Percentiles rank a stretch among this genome's conserved stretches.
These are phyloP conservation scores for Dendrothele bispora DNA, from an alignment of 768 basidiomycete species.

Conservation along the genomic window DNA sequence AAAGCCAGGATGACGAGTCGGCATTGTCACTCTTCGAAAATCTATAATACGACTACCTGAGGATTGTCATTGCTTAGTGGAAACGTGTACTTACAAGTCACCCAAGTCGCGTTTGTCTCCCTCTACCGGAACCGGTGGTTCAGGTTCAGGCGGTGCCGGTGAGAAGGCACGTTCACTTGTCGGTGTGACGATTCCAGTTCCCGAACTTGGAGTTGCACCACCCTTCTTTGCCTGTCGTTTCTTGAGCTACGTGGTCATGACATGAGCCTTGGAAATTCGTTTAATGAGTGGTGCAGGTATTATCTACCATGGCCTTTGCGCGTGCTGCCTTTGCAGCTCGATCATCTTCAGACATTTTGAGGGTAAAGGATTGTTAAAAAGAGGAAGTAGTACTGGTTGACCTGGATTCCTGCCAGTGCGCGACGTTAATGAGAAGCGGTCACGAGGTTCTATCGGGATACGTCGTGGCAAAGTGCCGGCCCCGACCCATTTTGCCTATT, in stretches of 20 bases:
- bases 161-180: conserved; percentile 52
- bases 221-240: conserved; percentile 77
- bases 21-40: conserved; percentile 46
- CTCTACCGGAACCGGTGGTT: conserved; percentile 26
- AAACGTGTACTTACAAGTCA: conserved; percentile 60
- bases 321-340: conserved; percentile 81
- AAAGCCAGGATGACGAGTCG: conserved; percentile 60
- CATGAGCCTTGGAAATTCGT: neutral
- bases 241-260: conserved; percentile 56
- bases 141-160: conserved; percentile 45
- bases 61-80: neutral
- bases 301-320: conserved; percentile 76
- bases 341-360: conserved; percentile 67
- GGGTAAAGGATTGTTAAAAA: no score
- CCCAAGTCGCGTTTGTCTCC: conserved; percentile 53
- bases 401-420: no score
- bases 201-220: conserved; percentile 24
- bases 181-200: conserved; percentile 38
- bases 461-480: no score
- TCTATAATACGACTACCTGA: conserved; percentile 13
- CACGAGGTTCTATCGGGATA: no score
- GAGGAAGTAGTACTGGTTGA: no score
- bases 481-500: no score
- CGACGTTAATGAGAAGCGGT: no score
- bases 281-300: conserved; percentile 6